Base-by-base conservation (phyloP, 2,329 filamentous ascomycete species). In the Ophiosphaerella narmari region DNA sequence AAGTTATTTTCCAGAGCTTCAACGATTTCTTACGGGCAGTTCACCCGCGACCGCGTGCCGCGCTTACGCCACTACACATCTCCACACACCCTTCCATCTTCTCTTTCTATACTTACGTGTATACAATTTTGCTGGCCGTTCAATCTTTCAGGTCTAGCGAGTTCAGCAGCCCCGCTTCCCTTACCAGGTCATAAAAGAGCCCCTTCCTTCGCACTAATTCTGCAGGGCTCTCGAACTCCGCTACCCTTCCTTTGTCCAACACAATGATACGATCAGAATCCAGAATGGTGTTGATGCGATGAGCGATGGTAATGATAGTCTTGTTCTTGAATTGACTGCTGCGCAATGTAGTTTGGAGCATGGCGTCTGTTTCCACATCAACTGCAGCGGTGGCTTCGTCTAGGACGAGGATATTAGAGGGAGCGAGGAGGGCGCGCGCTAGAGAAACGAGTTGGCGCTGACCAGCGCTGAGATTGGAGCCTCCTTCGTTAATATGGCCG, bases 231-330 rank as follows among this genome's bases (percentile, higher is more conserved):
- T 96, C 94, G 74, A 97, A 99, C 74, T 99, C 94, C 42, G 87
- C 88, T 36, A 99, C 92, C 65, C 86, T 84, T 37, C 94, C 94
- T 74, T 89, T 88, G 70, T 97, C 91, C 5, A 99, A 83, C 42
- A 99, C 94, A 32, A 99, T 87, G 55, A 99, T 94, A 43, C 92
- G 86, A 76, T 99, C 93, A 54, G 82, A 86, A 66, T 88, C 85
- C 12, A 99, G 82, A 65, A 99, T 97, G 9, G 94, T 99, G 77
- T 97, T 97, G 78, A 99, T 96, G 47, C 94, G 87, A 78, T 99
- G 94, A 23, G 94, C 94, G 66, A 99, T 96, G 1, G 94, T 99
- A 74, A 99, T 96, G 74, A 99, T 97, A 33, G 94, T 99, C 46
- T 91, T 86, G 74, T 97, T 91, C 54, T 87, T 82, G 77, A 99